A percentile compares a stretch with the other conserved stretches of the same genome.
Conservation (phyloP, 179 eudicot species). For the Gypsophila paniculata region DNA sequence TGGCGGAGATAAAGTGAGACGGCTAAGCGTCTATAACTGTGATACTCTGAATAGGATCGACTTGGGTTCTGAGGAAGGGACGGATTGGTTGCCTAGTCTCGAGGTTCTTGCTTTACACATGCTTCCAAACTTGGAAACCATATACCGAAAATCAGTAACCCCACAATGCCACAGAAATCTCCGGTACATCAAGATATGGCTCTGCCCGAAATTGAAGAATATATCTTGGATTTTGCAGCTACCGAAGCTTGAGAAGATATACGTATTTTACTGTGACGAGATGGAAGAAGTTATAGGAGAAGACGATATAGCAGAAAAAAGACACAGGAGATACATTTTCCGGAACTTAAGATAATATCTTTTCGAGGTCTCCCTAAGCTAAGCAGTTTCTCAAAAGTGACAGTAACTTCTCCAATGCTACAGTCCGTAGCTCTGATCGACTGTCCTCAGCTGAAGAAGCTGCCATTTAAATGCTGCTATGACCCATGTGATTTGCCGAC, state of each 20-base stretch:
- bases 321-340: conserved; percentile 18
- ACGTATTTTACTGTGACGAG: conserved; percentile 27
- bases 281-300: conserved; percentile 28
- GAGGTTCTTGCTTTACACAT: conserved; percentile 28
- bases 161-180: conserved; percentile 27
- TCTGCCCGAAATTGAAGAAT: conserved; percentile 26
- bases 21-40: conserved; percentile 25
- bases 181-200: conserved; percentile 25
- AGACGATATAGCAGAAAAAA: not conserved
- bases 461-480: conserved; percentile 19
- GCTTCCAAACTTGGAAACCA: conserved; percentile 23
- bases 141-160: conserved; percentile 23
- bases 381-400: conserved; percentile 16
- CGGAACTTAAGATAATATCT: conserved; percentile 25
- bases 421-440: conserved; percentile 27
- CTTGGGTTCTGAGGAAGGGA: conserved; percentile 21
- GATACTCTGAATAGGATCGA: conserved; percentile 25
- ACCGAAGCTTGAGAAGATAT: conserved; percentile 24
- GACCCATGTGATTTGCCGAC: conserved; percentile 16
- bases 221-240: conserved; percentile 27
- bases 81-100: conserved; percentile 32
- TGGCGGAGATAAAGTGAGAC: conserved; percentile 26
- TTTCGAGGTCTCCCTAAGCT: conserved; percentile 25
- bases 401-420: conserved; percentile 19
- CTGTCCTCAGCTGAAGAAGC: conserved; percentile 25